phyloP scores from a whole-genome alignment of 208 protist species.

The Trichomonas vaginalis region DNA sequence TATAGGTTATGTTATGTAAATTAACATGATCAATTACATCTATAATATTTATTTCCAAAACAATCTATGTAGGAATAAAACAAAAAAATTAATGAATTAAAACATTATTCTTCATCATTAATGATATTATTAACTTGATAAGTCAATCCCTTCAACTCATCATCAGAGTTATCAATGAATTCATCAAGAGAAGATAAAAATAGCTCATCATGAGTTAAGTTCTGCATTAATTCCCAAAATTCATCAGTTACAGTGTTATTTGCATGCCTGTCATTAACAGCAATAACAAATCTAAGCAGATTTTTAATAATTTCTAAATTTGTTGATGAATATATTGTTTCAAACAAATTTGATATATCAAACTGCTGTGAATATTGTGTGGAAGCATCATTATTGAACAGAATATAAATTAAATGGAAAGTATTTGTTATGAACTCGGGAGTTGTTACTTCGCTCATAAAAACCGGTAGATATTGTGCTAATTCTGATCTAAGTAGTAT shows the following conservation, averaged over 20 bases:
- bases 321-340: neutral
- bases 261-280: neutral
- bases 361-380: neutral
- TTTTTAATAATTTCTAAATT: neutral
- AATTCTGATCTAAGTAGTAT: neutral
- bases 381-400: neutral
- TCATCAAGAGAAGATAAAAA: neutral
- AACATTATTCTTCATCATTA: neutral
- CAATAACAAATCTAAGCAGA: neutral
- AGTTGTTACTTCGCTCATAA: neutral
- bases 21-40: too few species aligned
- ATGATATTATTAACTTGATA: neutral
- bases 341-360: neutral
- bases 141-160: neutral
- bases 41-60: too few species aligned
- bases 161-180: neutral
- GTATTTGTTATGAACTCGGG: neutral
- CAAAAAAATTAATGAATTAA: too few species aligned
- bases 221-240: neutral
- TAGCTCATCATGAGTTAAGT: neutral
- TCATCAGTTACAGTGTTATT: neutral
- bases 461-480: neutral
- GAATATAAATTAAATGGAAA: neutral
- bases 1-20: too few species aligned
- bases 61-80: too few species aligned